Conservation (phyloP, 2,329 filamentous ascomycete species). For the Geosmithia putterillii region DNA sequence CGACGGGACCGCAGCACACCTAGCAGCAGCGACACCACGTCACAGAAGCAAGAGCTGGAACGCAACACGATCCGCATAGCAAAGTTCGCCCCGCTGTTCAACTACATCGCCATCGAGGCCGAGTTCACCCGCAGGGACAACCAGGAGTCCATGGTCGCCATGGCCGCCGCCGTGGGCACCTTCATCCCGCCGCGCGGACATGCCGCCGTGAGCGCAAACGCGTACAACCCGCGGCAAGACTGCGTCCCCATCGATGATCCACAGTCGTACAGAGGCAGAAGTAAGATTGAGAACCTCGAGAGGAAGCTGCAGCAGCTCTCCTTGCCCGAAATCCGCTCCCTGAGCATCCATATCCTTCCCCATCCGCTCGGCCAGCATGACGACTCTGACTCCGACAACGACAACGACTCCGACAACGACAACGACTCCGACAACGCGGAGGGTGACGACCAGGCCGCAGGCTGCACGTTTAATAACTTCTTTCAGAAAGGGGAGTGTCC, state of each 20-base stretch:
- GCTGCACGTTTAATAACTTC: not conserved
- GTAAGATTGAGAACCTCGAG: not conserved
- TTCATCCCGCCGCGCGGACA: slow-evolving; percentile 13
- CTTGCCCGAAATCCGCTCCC: slow-evolving; percentile 20
- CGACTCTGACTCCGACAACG: not conserved
- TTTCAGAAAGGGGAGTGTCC: slow-evolving; percentile 5
- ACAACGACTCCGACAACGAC: no score
- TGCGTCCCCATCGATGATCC: not conserved
- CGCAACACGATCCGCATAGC: slow-evolving; percentile 15
- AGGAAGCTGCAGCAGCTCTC: not conserved
- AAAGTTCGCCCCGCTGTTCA: slow-evolving; percentile 25
- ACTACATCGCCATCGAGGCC: slow-evolving; percentile 27
- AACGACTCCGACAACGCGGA: no score
- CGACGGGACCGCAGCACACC: not conserved
- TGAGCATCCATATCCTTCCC: slow-evolving; percentile 26
- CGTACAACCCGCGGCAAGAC: no score
- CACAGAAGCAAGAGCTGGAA: no score
- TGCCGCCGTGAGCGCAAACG: not conserved
- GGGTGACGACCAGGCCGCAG: not conserved
- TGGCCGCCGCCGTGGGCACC: slow-evolving; percentile 22
- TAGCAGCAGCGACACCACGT: no score
- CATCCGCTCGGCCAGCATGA: not conserved
- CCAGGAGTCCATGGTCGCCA: slow-evolving; percentile 10
- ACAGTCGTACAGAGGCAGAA: not conserved
- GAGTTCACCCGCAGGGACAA: slow-evolving; percentile 23